Base-by-base conservation (phyloP, 768 basidiomycete genomes). In the Naganishia friedmannii region DNA sequence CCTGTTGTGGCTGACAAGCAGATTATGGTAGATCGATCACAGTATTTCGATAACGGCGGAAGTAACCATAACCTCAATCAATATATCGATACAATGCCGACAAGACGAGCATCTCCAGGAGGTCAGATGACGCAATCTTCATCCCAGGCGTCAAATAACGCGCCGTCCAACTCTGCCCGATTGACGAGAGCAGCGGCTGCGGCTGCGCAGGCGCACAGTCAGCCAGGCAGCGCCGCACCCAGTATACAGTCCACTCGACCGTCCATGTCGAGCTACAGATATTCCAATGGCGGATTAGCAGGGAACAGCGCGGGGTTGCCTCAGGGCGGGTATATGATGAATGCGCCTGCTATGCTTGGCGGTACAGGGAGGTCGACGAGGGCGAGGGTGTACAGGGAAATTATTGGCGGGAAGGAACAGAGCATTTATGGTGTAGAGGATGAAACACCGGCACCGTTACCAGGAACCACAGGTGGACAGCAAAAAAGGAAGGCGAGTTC, bases 401-500 rank as follows among this genome's bases (percentile, higher is more conserved):
- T 63, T 21, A 63, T 63, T 26, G 60, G 60, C 23, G 60, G 60
- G 7, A 63, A 63, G 42, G 60, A 63, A 37, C 39, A 45, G 42
- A 45, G 39, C 42, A 45, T 63, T 29, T 63, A 63, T 21, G 39
- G 23, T 4, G 60, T 63, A 3, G 60, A 63, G 10, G 60, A 63
- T 26, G 60, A 63, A 9, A 63, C 60, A 21, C 60, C 60, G 7
- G 60, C 60, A 23, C 60, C 60, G 37, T 19, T 63, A 10, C 60
- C 60, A 8, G 60, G 60, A 46, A 63, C 60, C 3, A 63, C 60
- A 17, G 60, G 60, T 42, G 60, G 60, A 29, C 60, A 63, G 15
- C 60, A 63, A 63, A 63, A 63, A 42, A 42, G 60, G 42, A 63
- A 63, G 29, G 60, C 60, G 23, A 63, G 60, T 23, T 63, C 60